Evolutionary conservation across 1,284 basidiomycete species (phyloP).

Genomic region (Xerocomus tenax): DNA sequence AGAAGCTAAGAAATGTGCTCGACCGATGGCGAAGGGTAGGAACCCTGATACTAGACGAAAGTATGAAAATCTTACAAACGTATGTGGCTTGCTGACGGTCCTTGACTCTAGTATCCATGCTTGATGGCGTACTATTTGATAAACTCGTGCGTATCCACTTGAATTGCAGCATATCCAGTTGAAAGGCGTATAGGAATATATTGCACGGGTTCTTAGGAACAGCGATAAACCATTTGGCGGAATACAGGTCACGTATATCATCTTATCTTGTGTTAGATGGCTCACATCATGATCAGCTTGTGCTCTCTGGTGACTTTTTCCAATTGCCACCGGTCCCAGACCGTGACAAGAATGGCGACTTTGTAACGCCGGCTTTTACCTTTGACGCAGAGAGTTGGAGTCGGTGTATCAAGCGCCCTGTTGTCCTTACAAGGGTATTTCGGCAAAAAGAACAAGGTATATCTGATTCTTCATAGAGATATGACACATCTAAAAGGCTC

Average conservation of each 20-base stretch:
- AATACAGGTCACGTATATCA: conserved; percentile 59
- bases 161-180: background rate
- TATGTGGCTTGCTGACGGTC: conserved; percentile 1
- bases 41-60: conserved; percentile 91
- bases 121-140: conserved; percentile 89
- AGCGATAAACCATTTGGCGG: conserved; percentile 79
- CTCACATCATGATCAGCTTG: conserved; percentile 40
- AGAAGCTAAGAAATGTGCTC: conserved; percentile 60
- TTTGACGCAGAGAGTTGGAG: conserved; percentile 87
- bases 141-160: conserved; percentile 45
- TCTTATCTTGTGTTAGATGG: background rate
- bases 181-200: conserved; percentile 32
- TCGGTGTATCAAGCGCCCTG: conserved; percentile 66
- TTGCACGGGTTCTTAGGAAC: conserved; percentile 60
- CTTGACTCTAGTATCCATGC: conserved; percentile 77
- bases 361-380: conserved; percentile 52
- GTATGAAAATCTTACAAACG: conserved; percentile 35
- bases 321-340: conserved; percentile 86
- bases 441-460: conserved; percentile 62
- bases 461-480: conserved; percentile 10
- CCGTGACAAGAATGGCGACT: conserved; percentile 24
- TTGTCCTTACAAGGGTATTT: conserved; percentile 88
- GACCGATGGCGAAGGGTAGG: conserved; percentile 67
- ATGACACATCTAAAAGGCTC: background rate
- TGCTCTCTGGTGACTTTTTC: conserved; percentile 93